phyloP scores from a whole-genome alignment of 1,284 basidiomycete genomes.

The Apiotrichum sp. region DNA sequence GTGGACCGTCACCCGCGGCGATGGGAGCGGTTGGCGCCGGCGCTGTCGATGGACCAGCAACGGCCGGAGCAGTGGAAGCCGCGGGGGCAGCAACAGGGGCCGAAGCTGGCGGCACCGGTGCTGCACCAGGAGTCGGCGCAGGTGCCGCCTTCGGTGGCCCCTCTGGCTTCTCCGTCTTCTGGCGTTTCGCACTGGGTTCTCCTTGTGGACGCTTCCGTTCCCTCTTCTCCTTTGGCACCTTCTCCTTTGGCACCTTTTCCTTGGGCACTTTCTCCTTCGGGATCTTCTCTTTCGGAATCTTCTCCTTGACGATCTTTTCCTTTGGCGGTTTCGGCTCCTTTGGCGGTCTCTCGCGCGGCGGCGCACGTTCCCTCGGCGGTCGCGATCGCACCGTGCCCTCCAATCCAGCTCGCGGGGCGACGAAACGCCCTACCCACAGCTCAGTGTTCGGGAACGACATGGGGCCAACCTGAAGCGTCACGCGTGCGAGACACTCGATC shows the following conservation, averaged over 20 bases:
- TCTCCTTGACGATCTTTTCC: background rate
- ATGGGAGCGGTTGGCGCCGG: background rate
- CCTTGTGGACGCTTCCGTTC: background rate
- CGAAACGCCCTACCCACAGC: slow-evolving; percentile 43
- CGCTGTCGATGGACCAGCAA: background rate
- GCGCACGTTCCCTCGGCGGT: background rate
- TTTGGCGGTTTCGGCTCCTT: background rate
- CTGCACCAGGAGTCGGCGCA: background rate
- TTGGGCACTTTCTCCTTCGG: background rate
- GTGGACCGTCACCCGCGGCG: background rate
- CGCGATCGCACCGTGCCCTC: slow-evolving; percentile 7
- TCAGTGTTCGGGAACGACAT: slow-evolving; percentile 39
- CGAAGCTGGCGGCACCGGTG: background rate
- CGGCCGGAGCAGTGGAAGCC: background rate
- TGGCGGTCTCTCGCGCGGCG: slow-evolving; percentile 2
- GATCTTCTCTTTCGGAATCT: slow-evolving; percentile 1
- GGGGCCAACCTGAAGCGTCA: slow-evolving; percentile 36
- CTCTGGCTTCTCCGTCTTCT: background rate
- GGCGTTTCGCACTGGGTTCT: slow-evolving; percentile 4
- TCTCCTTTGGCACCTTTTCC: background rate
- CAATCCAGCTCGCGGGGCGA: slow-evolving; percentile 22
- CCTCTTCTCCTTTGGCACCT: slow-evolving; percentile 6
- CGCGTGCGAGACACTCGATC: slow-evolving; percentile 40
- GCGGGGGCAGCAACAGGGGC: too few species aligned
- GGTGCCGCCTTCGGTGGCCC: background rate